Base-by-base conservation (phyloP, 2,329 filamentous ascomycete species). In the Grosmannia clavigera region DNA sequence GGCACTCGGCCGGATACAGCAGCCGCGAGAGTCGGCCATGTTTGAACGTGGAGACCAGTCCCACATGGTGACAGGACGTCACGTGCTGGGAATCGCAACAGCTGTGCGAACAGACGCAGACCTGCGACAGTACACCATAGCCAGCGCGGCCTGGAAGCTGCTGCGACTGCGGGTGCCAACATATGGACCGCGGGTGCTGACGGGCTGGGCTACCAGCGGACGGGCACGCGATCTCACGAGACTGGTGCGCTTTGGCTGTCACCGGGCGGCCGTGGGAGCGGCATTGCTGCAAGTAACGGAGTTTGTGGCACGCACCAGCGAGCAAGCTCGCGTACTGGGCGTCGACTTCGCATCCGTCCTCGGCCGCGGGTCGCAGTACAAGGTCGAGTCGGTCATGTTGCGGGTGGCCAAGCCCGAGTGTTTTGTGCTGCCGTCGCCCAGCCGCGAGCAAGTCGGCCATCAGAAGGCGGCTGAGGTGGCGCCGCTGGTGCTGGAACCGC, bases 361-460 rank as follows among this genome's bases (percentile, higher is more conserved):
- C 68, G 92, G 89, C 6, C 83, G 94, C 59, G 94, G 94, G 19
- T 97, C 92, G 0, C 94, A 99, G 69, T 97, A 95, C 80, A 99
- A 99, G 71, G 94, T 99, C 50, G 94, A 99, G 73, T 96, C 92
- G 1, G 85, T 96, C 67, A 97, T 99, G 94, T 96, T 97, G 68
- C 85, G 94, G 52, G 96, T 99, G 66, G 92, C 94, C 52, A 99
- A 99, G 70, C 92, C 94, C 0, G 94, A 99, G 71, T 96, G 94
- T 66, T 95, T 94, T 67, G 77, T 97, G 9, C 79, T 99, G 0
- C 82, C 95, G 1, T 97, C 92, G 7, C 94, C 94, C 0, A 95
- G 87, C 70, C 83, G 86, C 64, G 92, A 91, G 70, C 94, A 99
- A 70, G 92, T 97, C 1, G 92, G 92, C 3, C 83, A 86, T 31